phyloP scores from a whole-genome alignment of 768 basidiomycete species.

The Lyophyllum decastes region DNA sequence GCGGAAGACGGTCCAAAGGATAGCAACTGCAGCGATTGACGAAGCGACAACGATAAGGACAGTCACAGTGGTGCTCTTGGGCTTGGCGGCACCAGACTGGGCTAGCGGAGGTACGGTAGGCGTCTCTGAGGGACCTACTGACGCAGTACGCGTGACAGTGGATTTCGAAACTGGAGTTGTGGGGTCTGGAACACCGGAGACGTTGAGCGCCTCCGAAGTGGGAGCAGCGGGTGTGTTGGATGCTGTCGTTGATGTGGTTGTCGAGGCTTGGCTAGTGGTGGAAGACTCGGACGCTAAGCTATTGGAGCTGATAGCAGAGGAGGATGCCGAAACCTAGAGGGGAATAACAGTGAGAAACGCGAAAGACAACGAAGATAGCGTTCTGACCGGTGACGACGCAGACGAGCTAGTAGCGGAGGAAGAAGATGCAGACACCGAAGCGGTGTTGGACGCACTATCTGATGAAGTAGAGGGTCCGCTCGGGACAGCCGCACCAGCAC shows the following conservation, averaged over 20 bases:
- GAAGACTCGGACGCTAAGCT: slow-evolving; percentile 6
- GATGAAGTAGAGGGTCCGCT: slow-evolving; percentile 19
- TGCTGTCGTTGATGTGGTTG: slow-evolving; percentile 1
- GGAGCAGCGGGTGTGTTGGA: slow-evolving; percentile 9
- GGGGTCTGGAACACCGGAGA: slow-evolving; percentile 18
- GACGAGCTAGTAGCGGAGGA: slow-evolving; percentile 12
- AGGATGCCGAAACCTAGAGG: slow-evolving; percentile 7
- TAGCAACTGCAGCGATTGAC: slow-evolving; percentile 63
- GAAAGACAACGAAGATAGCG: not conserved
- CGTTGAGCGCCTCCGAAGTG: slow-evolving; percentile 22
- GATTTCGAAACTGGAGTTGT: slow-evolving; percentile 16
- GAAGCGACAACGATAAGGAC: slow-evolving; percentile 72
- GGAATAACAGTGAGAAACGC: not conserved
- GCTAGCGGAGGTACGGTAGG: slow-evolving; percentile 28
- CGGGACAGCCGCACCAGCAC: slow-evolving; percentile 30
- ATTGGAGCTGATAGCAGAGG: slow-evolving; percentile 4
- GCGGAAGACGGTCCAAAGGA: slow-evolving; percentile 89
- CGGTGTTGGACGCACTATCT: slow-evolving; percentile 6
- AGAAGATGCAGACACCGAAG: slow-evolving; percentile 7
- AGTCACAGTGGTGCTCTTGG: slow-evolving; percentile 50
- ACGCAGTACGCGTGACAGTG: slow-evolving; percentile 28
- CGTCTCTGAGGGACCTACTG: slow-evolving; percentile 29
- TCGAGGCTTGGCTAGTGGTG: slow-evolving; percentile 8
- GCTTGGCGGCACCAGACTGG: slow-evolving; percentile 26
- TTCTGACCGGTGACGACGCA: slow-evolving; percentile 12